phyloP scores from a whole-genome alignment of 2,329 filamentous ascomycete species.

The Cordyceps sp. region DNA sequence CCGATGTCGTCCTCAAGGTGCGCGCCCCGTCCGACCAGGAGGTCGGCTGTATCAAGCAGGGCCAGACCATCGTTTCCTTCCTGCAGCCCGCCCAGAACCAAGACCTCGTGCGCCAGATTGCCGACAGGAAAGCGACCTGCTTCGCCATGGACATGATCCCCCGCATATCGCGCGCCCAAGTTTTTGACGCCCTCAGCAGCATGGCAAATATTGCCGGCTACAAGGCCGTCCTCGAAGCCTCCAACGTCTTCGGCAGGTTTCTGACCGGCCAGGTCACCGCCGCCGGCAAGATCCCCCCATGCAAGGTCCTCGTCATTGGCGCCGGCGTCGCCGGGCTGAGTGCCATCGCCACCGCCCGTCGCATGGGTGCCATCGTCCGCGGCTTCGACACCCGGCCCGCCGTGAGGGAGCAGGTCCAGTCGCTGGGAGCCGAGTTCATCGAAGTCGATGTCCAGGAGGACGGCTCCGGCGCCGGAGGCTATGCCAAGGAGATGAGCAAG shows the following conservation, averaged over 20 bases:
- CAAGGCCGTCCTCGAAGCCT: constrained; percentile 79
- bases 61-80: constrained; percentile 66
- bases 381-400: constrained; percentile 87
- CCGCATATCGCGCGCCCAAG: constrained; percentile 73
- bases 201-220: constrained; percentile 95
- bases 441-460: constrained; percentile 77
- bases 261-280: constrained; percentile 81
- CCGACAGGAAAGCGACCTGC: constrained; percentile 51
- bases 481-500: constrained; percentile 88
- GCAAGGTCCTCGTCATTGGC: constrained; percentile 80
- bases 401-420: constrained; percentile 78
- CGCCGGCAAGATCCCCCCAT: constrained; percentile 77
- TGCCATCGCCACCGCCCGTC: constrained; percentile 71
- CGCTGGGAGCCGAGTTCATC: constrained; percentile 76
- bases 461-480: constrained; percentile 69
- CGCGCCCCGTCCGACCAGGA: constrained; percentile 57
- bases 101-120: constrained; percentile 55
- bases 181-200: constrained; percentile 75
- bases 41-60: constrained; percentile 48
- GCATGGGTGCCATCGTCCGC: constrained; percentile 76
- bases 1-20: constrained; percentile 74
- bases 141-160: constrained; percentile 94
- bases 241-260: constrained; percentile 78
- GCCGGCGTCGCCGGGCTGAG: constrained; percentile 79
- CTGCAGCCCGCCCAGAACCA: constrained; percentile 71